Percentiles rank a stretch among this genome's conserved stretches.
phyloP scores from a whole-genome alignment of 2,329 filamentous ascomycete genomes.

The Penicillium expansum region DNA sequence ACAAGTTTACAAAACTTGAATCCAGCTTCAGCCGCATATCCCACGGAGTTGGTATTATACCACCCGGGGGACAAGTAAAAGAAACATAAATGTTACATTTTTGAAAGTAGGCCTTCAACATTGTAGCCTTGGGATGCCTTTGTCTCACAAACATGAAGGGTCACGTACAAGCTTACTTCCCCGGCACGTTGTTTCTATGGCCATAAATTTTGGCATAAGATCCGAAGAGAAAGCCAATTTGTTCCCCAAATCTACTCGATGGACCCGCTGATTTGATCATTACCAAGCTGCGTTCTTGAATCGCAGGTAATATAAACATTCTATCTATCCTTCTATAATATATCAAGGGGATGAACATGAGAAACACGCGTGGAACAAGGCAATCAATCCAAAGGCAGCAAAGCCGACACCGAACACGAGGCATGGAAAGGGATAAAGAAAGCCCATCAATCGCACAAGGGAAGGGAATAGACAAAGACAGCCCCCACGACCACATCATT shows the following conservation, averaged over 20 bases:
- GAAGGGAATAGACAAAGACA: not conserved
- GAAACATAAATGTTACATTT: not conserved
- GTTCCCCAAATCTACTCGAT: not conserved
- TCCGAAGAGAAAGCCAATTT: not conserved
- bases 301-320: not conserved
- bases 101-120: not conserved
- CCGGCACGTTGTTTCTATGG: not conserved
- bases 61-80: not conserved
- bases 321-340: not conserved
- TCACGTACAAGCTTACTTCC: not conserved
- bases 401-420: not conserved
- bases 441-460: not conserved
- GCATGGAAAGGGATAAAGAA: not conserved
- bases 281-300: not conserved
- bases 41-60: not conserved
- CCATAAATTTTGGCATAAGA: not conserved
- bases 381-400: not conserved
- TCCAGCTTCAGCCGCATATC: not conserved
- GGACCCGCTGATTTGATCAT: not conserved
- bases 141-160: not conserved
- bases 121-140: not conserved
- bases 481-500: not conserved
- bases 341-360: not conserved
- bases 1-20: not conserved
- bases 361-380: not conserved